These are phyloP conservation scores for Polygonum maritimum DNA, from an alignment of 148 eudicot species.

Conservation along the genomic window DNA sequence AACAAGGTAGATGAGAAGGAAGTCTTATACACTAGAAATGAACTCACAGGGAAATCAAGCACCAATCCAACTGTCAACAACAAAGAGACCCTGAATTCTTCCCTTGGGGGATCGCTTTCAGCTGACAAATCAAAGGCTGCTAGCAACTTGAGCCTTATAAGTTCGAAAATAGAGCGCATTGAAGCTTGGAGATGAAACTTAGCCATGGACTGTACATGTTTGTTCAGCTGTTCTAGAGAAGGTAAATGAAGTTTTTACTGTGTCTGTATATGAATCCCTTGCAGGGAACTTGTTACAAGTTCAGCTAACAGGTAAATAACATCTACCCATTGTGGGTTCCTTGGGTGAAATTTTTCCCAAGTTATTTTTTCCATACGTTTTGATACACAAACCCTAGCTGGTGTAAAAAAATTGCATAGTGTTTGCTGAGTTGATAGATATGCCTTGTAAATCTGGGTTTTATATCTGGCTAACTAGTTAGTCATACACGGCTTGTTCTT, in stretches of 20 bases:
- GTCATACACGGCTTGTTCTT: neutral
- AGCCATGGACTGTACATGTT: neutral
- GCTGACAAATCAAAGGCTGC: constrained; percentile 33
- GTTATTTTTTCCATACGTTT: too few species aligned
- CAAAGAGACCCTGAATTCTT: constrained; percentile 14
- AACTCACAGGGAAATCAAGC: constrained; percentile 31
- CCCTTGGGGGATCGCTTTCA: constrained; percentile 16
- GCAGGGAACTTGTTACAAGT: neutral
- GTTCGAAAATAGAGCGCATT: constrained; percentile 37
- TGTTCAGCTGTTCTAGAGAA: neutral
- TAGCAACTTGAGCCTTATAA: constrained; percentile 44
- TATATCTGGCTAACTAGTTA: neutral
- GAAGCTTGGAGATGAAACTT: constrained; percentile 65
- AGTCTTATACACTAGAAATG: neutral
- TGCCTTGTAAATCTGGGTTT: constrained; percentile 3
- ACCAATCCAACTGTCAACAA: constrained; percentile 17
- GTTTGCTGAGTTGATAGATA: neutral
- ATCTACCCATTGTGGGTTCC: neutral
- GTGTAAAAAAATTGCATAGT: neutral
- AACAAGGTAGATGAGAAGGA: constrained; percentile 2
- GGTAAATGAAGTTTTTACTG: neutral
- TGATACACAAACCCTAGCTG: too few species aligned
- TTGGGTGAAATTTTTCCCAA: neutral
- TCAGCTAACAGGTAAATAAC: neutral
- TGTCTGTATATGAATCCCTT: neutral